Evolutionary conservation across 2,329 filamentous ascomycete genomes (phyloP).

Genomic region (Daldinia sp.): DNA sequence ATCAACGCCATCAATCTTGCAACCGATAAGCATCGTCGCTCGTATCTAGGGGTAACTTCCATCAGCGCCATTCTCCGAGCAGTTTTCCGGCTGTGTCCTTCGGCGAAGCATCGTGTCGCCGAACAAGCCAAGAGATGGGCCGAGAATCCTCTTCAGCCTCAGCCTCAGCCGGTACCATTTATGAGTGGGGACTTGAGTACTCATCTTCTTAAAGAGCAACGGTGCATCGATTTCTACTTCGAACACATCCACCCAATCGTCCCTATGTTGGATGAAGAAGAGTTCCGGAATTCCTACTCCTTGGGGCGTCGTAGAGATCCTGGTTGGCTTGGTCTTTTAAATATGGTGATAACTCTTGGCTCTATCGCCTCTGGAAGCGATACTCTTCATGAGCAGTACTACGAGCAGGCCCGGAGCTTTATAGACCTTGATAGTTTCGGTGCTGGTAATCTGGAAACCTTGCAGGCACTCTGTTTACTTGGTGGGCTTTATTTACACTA

Average conservation of each 20-base stretch:
- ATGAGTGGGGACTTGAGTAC: slow-evolving; percentile 19
- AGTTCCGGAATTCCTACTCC: slow-evolving; percentile 29
- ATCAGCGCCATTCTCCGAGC: slow-evolving; percentile 33
- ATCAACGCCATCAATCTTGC: slow-evolving; percentile 35
- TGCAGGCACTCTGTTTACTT: slow-evolving; percentile 32
- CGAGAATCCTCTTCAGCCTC: slow-evolving; percentile 22
- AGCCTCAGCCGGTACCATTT: slow-evolving; percentile 15
- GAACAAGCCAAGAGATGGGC: slow-evolving; percentile 33
- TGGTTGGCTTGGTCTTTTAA: slow-evolving; percentile 29
- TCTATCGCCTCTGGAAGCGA: slow-evolving; percentile 35
- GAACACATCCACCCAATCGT: slow-evolving; percentile 33
- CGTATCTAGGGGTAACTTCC: slow-evolving; percentile 30
- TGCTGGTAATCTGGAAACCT: slow-evolving; percentile 29
- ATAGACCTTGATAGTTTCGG: slow-evolving; percentile 33
- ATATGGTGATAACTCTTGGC: slow-evolving; percentile 35
- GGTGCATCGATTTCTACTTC: slow-evolving; percentile 35
- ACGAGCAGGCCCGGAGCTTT: slow-evolving; percentile 29
- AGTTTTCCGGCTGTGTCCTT: slow-evolving; percentile 30
- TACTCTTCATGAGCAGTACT: slow-evolving; percentile 31
- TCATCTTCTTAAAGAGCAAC: slow-evolving; percentile 31
- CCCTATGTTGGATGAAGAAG: slow-evolving; percentile 32
- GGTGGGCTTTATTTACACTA: slow-evolving; percentile 33
- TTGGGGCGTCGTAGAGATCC: slow-evolving; percentile 23
- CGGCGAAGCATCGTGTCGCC: slow-evolving; percentile 29
- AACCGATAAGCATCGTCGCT: slow-evolving; percentile 31